phyloP scores from a whole-genome alignment of 2,329 filamentous ascomycete species.

The Sporothrix protearum region DNA sequence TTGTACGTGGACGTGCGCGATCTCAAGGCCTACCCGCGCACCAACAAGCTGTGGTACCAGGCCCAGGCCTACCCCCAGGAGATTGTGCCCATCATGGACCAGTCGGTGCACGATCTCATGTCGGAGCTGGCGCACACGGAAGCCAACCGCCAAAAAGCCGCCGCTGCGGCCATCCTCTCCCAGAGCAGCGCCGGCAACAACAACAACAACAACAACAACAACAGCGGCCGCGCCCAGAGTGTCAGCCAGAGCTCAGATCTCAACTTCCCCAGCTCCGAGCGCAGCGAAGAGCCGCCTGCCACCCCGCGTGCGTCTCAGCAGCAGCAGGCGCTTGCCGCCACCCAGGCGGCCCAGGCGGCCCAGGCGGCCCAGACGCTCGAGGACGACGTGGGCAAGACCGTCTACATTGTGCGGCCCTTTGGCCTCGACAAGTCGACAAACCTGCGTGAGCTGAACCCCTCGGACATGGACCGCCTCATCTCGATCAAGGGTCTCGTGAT shows the following conservation, averaged over 20 bases:
- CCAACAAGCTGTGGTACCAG: constrained; percentile 92
- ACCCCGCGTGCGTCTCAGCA: constrained; percentile 45
- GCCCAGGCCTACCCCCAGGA: constrained; percentile 91
- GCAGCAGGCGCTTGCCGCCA: constrained; percentile 34
- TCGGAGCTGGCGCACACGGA: constrained; percentile 81
- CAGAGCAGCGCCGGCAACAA: constrained; percentile 33
- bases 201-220: background rate
- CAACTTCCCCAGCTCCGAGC: constrained; percentile 75
- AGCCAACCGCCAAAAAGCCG: constrained; percentile 62
- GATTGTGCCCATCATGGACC: constrained; percentile 95
- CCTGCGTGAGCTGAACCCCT: constrained; percentile 80
- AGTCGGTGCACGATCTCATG: constrained; percentile 88
- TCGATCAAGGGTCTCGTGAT: constrained; percentile 96
- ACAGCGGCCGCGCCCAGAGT: constrained; percentile 15
- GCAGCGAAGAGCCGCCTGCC: constrained; percentile 49
- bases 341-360: constrained; percentile 32
- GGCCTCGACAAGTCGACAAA: constrained; percentile 85
- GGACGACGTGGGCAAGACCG: constrained; percentile 72
- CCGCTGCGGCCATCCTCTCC: constrained; percentile 33
- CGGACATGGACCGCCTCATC: constrained; percentile 92
- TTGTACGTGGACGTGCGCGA: constrained; percentile 88
- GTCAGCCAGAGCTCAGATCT: constrained; percentile 64
- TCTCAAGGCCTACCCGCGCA: constrained; percentile 87
- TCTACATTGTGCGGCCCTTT: constrained; percentile 85
- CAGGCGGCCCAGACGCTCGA: constrained; percentile 52